phyloP scores from a whole-genome alignment of 2,329 filamentous ascomycete genomes.

The Trichoderma guizhouense region DNA sequence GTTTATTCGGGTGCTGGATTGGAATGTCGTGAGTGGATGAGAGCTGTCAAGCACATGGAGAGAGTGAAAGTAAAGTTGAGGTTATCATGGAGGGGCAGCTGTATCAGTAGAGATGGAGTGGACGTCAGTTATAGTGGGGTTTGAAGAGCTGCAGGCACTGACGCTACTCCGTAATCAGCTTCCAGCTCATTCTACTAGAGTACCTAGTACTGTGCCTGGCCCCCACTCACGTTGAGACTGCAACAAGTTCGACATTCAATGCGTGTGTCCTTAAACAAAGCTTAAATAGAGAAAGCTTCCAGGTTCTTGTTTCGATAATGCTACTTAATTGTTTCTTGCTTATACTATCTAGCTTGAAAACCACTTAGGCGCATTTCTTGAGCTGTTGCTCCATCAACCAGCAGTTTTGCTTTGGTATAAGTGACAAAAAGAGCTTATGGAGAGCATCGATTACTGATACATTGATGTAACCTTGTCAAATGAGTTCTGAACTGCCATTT shows the following conservation, averaged over 20 bases:
- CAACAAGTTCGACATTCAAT: background rate
- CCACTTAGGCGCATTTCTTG: background rate
- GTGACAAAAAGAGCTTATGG: background rate
- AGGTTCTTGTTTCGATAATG: background rate
- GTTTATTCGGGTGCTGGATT: background rate
- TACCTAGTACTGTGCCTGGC: background rate
- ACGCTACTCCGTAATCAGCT: background rate
- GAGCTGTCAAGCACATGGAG: background rate
- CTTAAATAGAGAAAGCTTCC: background rate
- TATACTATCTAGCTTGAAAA: too few relatives aligned
- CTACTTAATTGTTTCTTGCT: background rate
- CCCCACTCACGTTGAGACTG: background rate
- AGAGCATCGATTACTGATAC: background rate
- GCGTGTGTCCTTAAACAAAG: background rate
- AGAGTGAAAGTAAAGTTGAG: background rate
- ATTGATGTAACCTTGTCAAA: background rate
- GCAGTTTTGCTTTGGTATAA: background rate
- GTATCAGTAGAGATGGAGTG: background rate
- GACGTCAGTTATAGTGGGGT: background rate
- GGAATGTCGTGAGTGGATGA: background rate
- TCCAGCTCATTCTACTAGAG: background rate
- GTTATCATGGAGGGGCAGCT: slow-evolving; percentile 14
- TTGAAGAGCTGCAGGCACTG: background rate
- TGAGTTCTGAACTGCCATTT: background rate
- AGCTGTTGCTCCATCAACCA: background rate